These are phyloP conservation scores for Nemania sp. DNA, from an alignment of 2,329 filamentous ascomycete species.

Conservation along the genomic window DNA sequence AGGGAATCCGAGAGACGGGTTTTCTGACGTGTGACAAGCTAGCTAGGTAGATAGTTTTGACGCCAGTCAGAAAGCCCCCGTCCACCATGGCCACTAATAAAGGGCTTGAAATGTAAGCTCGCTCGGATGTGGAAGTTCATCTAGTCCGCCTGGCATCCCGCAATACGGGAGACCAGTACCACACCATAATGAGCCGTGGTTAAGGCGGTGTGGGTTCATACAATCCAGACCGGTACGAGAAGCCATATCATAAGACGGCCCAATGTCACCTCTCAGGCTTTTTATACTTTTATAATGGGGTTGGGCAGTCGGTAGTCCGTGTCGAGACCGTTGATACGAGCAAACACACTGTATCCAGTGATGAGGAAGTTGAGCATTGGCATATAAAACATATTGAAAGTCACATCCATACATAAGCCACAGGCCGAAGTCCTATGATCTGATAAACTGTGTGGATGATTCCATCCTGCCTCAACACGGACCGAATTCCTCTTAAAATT, in stretches of 20 bases:
- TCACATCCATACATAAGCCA: background rate
- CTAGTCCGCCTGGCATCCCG: conserved; percentile 18
- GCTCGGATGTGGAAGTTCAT: background rate
- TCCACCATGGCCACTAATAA: conserved; percentile 16
- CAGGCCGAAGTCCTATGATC: background rate
- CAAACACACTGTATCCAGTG: background rate
- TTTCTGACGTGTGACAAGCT: conserved; percentile 18
- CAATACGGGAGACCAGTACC: conserved; percentile 12
- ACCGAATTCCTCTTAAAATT: conserved; percentile 7
- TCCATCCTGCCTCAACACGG: background rate
- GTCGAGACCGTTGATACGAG: background rate
- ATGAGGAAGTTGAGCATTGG: background rate
- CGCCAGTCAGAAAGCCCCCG: conserved; percentile 28
- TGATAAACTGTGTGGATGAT: background rate
- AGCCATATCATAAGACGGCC: conserved; percentile 13
- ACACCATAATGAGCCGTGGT: conserved; percentile 4
- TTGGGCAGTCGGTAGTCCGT: background rate
- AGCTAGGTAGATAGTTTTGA: background rate
- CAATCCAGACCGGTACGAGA: background rate
- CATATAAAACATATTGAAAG: background rate
- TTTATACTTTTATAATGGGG: background rate
- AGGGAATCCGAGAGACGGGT: background rate
- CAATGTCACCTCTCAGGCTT: conserved; percentile 4
- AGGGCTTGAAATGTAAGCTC: background rate
- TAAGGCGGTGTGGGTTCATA: conserved; percentile 31